These are phyloP conservation scores for Oryza glumipatula DNA, from an alignment of 176 grass and related monocot species.

Conservation along the genomic window DNA sequence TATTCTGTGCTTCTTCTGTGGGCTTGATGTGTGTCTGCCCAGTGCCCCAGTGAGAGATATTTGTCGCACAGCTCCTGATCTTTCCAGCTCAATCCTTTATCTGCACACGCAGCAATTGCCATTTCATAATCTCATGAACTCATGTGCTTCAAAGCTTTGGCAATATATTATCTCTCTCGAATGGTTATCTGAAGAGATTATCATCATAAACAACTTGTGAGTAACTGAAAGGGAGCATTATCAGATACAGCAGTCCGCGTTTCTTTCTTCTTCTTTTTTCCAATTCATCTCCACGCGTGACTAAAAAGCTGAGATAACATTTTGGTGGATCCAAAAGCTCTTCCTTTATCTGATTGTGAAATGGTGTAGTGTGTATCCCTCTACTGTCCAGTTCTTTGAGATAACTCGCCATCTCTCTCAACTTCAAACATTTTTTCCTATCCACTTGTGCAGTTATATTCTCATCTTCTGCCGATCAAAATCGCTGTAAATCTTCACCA, in stretches of 20 bases:
- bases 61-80: not conserved
- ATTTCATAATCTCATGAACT: not conserved
- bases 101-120: not conserved
- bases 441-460: slow-evolving; percentile 5
- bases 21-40: not conserved
- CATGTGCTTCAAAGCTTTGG: not conserved
- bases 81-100: not conserved
- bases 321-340: slow-evolving; percentile 7
- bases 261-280: not conserved
- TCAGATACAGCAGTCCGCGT: not conserved
- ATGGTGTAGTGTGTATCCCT: not conserved
- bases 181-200: not conserved
- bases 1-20: not conserved
- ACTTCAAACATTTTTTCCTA: not conserved
- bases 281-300: slow-evolving; percentile 3
- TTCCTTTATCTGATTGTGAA: not conserved
- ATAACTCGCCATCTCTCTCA: not conserved
- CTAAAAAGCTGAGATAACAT: slow-evolving; percentile 38
- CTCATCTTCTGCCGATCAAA: not conserved
- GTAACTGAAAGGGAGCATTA: not conserved
- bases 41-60: slow-evolving; percentile 14
- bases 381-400: not conserved
- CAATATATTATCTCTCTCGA: not conserved
- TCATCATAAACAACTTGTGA: not conserved
- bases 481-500: not conserved